Conservation (phyloP, 192 early-diverging fungal genomes). For the Coemansia sp. region DNA sequence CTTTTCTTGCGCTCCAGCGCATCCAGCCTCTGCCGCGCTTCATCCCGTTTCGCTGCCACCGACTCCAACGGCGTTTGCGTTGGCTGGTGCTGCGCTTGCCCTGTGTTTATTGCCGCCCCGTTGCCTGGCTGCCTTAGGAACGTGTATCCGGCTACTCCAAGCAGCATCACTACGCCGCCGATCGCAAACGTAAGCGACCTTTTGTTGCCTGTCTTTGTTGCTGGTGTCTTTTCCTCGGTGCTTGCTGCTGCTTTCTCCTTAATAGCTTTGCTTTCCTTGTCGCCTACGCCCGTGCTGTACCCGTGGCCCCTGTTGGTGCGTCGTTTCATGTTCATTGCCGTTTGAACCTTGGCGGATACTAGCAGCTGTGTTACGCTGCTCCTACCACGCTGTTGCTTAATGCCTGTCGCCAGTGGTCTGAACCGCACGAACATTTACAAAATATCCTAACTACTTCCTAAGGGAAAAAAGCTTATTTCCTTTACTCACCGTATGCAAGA, state of each 20-base stretch:
- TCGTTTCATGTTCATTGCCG: not conserved
- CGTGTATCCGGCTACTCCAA: constrained; percentile 42
- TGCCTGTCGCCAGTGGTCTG: constrained; percentile 8
- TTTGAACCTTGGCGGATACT: not conserved
- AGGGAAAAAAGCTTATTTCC: too few species aligned
- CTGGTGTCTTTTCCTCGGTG: not conserved
- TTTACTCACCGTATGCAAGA: too few species aligned
- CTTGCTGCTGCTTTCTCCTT: not conserved
- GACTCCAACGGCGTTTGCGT: constrained; percentile 32
- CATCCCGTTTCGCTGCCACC: constrained; percentile 30
- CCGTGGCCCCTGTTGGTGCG: not conserved
- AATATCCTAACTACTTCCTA: too few species aligned
- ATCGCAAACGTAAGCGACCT: constrained; percentile 49
- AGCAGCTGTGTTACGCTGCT: constrained; percentile 2
- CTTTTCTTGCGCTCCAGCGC: constrained; percentile 16
- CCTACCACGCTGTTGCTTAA: constrained; percentile 1
- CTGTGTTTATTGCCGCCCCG: not conserved
- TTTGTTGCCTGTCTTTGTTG: constrained; percentile 14
- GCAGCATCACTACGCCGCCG: constrained; percentile 38
- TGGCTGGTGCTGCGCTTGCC: not conserved
- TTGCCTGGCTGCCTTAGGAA: constrained; percentile 24
- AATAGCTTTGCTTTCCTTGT: not conserved
- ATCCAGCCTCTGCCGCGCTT: constrained; percentile 32
- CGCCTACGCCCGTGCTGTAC: constrained; percentile 1
- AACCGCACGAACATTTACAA: not conserved